Percentiles rank a stretch among this genome's conserved stretches.
Conservation (phyloP, 192 early-diverging fungal species). For the Linnemannia exigua region DNA sequence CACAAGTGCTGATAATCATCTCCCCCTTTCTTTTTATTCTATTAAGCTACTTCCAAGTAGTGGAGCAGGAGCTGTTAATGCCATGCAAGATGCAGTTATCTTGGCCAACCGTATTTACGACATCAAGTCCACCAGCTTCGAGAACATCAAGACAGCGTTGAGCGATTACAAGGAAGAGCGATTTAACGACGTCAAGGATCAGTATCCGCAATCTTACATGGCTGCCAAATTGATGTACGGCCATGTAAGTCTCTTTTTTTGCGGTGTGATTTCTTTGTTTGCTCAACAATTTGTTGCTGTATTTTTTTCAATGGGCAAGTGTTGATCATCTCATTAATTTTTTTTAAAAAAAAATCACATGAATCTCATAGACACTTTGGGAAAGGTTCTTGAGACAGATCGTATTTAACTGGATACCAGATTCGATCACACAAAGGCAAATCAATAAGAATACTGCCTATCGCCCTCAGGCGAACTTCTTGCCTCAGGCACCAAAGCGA, state of each 20-base stretch:
- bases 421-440: neutral
- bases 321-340: too few species aligned
- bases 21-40: neutral
- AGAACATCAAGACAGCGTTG: slow-evolving; percentile 6
- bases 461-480: slow-evolving; percentile 19
- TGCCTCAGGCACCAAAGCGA: slow-evolving; percentile 13
- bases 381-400: slow-evolving; percentile 11
- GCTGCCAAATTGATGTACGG: slow-evolving; percentile 6
- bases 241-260: slow-evolving; percentile 12
- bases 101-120: slow-evolving; percentile 31
- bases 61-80: slow-evolving; percentile 23
- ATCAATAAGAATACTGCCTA: neutral
- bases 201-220: neutral
- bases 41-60: slow-evolving; percentile 24
- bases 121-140: neutral
- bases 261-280: too few species aligned
- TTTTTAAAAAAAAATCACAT: too few species aligned
- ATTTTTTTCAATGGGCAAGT: too few species aligned
- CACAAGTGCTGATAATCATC: too few species aligned
- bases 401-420: slow-evolving; percentile 22
- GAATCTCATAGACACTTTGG: slow-evolving; percentile 1
- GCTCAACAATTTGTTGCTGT: too few species aligned
- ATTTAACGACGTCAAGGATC: neutral
- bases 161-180: slow-evolving; percentile 11
- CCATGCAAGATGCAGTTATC: slow-evolving; percentile 29